Conservation (phyloP, 768 basidiomycete species). For the Lactifluus rugatus region DNA sequence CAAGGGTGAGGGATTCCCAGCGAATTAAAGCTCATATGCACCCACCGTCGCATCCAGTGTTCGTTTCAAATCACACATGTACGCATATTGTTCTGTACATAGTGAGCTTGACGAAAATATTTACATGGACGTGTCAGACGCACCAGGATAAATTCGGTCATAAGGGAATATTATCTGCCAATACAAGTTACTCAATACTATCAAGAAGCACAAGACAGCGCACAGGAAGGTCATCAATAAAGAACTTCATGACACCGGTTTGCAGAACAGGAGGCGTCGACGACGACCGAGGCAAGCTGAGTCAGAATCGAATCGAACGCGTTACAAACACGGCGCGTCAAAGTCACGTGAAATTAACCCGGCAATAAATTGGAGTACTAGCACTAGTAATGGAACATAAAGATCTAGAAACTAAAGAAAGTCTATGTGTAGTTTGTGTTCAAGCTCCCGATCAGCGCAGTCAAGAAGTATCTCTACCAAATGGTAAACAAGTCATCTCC, state of each 20-base stretch:
- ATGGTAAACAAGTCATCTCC: conserved; percentile 17
- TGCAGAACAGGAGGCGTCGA: not conserved
- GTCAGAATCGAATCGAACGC: not conserved
- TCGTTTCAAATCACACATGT: conserved; percentile 97
- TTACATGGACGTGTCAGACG: conserved; percentile 19
- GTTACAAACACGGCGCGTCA: not conserved
- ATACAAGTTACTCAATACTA: conserved; percentile 1
- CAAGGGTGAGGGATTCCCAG: not conserved
- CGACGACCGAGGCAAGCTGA: not conserved
- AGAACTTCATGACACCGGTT: conserved; percentile 27
- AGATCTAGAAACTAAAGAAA: conserved; percentile 1
- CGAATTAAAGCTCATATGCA: not conserved
- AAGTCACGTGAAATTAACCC: conserved; percentile 1
- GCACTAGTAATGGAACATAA: not conserved
- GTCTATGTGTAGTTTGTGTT: not conserved
- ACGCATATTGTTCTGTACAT: conserved; percentile 86
- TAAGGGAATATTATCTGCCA: conserved; percentile 81
- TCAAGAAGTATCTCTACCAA: conserved; percentile 17
- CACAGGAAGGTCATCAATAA: conserved; percentile 38
- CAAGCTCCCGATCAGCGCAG: not conserved
- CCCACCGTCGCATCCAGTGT: conserved; percentile 88
- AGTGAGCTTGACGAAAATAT: conserved; percentile 3
- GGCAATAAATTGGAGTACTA: not conserved
- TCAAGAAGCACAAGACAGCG: conserved; percentile 13
- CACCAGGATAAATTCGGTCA: conserved; percentile 92